Evolutionary conservation across 1,284 basidiomycete genomes (phyloP), one percentile per base, ranked within the genome.

Genomic region (Limonomyces culmigenus): DNA sequence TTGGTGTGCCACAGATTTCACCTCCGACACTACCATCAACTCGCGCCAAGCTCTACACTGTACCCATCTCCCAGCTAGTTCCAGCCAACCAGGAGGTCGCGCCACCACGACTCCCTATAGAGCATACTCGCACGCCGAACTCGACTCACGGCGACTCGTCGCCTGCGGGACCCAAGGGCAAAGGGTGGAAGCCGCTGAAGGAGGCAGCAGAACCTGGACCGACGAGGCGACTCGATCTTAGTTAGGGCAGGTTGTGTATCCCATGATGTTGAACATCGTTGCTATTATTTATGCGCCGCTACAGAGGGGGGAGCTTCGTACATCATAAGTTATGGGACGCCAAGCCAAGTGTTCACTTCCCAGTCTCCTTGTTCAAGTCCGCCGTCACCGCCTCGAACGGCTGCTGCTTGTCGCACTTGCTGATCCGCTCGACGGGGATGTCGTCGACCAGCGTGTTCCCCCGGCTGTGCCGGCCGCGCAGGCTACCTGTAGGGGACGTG

Each of bases 341-440:
- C n/a, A n/a, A n/a, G n/a, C n/a, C n/a, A n/a, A n/a, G n/a, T n/a
- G n/a, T n/a, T n/a, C 53, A 52, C 50, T 59, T 51, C 42, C 49
- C 43, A 34, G 67, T 67, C 52, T 80, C 79, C 23, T 65, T 51
- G 48, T 85, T 85, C 38, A 85, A 52, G 40, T 27, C 23, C 23
- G 8, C n/a, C 23, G 23, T 27, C 23, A n/a, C 23, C 8, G 23
- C 8, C 38, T 54, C 54, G 50, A 66, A 65, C 5, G 45, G 39
- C 46, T 77, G 74, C 38, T 58, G 51, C 48, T 36, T 36, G 54
- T 12, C 64, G 66, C 42, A 62, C 56, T 38, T 67, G 62, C 45
- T n/a, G 67, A 42, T 13, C 59, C 53, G 21, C 64, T 58, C 41
- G 46, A 42, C 42, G 34, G 46, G 48, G 41, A 50, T 32, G 33